These are phyloP conservation scores for Metarhizium sp. DNA, from an alignment of 2,329 filamentous ascomycete genomes.

Conservation along the genomic window DNA sequence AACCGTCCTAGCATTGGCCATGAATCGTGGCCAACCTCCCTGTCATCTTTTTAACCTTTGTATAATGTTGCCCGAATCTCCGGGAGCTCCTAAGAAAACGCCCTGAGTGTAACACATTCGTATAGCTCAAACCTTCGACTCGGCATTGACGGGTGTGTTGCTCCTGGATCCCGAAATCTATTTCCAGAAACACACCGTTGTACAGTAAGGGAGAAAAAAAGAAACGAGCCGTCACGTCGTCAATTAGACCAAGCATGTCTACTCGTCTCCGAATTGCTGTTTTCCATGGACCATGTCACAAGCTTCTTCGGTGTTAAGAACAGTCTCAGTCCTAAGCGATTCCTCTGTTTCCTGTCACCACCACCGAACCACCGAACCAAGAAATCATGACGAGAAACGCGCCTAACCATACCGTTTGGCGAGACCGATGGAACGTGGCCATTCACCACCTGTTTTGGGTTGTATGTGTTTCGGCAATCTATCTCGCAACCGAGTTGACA, in stretches of 20 bases:
- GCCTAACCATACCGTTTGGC: constrained; percentile 8
- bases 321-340: constrained; percentile 1
- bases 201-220: constrained; percentile 1
- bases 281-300: neutral
- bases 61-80: neutral
- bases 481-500: constrained; percentile 32
- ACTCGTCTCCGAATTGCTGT: neutral
- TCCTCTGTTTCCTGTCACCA: neutral
- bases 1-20: neutral
- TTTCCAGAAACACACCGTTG: constrained; percentile 3
- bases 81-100: neutral
- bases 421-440: constrained; percentile 5
- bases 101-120: neutral
- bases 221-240: neutral
- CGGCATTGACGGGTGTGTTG: neutral
- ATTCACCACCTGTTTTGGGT: constrained; percentile 13
- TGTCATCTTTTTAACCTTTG: neutral
- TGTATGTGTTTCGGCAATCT: constrained; percentile 25
- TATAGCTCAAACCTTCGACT: neutral
- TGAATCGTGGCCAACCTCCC: neutral
- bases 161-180: neutral
- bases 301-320: constrained; percentile 4
- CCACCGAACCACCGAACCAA: constrained; percentile 2
- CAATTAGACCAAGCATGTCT: neutral
- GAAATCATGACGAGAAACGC: constrained; percentile 2